Evolutionary conservation across 495 filamentous ascomycete genomes (phyloP).

Genomic region (Margaritispora aquatica): DNA sequence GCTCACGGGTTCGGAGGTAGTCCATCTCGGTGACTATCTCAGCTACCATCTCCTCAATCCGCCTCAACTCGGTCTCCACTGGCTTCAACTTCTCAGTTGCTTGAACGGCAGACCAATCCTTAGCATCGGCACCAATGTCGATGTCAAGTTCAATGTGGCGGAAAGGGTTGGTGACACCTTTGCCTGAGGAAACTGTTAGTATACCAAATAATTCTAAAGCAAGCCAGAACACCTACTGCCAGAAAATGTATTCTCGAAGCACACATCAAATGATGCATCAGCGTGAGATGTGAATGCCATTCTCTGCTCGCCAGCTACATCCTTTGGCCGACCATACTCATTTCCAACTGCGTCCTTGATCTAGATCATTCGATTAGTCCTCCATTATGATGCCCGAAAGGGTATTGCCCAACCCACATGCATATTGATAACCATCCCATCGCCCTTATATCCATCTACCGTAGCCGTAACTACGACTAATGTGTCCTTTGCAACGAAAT

Average conservation of each 20-base stretch:
- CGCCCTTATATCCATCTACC: conserved; percentile 75
- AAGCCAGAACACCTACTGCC: conserved; percentile 49
- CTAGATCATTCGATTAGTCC: conserved; percentile 40
- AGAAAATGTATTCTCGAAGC: conserved; percentile 82
- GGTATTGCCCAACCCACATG: conserved; percentile 57
- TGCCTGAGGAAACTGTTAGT: conserved; percentile 22
- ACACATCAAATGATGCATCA: conserved; percentile 94
- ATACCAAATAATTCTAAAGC: neutral
- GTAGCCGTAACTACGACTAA: conserved; percentile 98
- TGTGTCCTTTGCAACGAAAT: conserved; percentile 90
- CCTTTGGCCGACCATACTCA: conserved; percentile 85
- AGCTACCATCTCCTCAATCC: conserved; percentile 79
- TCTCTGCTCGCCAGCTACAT: conserved; percentile 85
- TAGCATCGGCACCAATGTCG: conserved; percentile 96
- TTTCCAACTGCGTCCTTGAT: conserved; percentile 93
- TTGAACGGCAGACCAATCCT: conserved; percentile 97
- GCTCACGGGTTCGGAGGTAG: conserved; percentile 83
- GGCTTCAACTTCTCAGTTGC: conserved; percentile 97
- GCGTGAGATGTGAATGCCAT: conserved; percentile 94
- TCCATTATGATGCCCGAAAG: neutral
- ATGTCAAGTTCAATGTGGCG: conserved; percentile 93
- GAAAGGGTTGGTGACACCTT: conserved; percentile 47
- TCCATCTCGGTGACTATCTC: conserved; percentile 87
- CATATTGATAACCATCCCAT: conserved; percentile 92
- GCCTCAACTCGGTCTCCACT: conserved; percentile 88